Conservation (phyloP, 2,329 filamentous ascomycete species). For the Pseudocercospora vitis region DNA sequence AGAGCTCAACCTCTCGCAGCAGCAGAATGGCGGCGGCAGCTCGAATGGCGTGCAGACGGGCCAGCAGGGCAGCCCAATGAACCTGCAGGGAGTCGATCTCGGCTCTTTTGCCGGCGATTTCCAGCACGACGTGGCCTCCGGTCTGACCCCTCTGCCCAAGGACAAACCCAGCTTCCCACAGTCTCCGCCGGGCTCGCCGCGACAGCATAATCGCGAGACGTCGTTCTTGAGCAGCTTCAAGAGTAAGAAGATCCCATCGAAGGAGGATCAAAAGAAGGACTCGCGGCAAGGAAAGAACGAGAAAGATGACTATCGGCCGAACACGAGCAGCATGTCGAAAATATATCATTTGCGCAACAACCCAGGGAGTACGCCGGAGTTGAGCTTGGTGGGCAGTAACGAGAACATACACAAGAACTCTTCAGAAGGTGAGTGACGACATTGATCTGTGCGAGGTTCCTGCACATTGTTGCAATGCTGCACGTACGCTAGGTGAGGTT, state of each 20-base stretch:
- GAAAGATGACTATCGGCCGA: constrained; percentile 34
- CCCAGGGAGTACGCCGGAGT: constrained; percentile 51
- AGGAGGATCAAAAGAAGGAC: constrained; percentile 24
- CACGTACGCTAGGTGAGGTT: constrained; percentile 4
- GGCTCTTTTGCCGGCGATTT: constrained; percentile 39
- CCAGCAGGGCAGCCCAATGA: constrained; percentile 38
- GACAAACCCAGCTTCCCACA: constrained; percentile 28
- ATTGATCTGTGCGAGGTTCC: constrained; percentile 3
- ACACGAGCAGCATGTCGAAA: constrained; percentile 36
- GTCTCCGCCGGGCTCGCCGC: constrained; percentile 36
- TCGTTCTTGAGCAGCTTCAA: constrained; percentile 34
- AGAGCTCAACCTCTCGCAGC: constrained; percentile 34
- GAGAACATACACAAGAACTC: constrained; percentile 30
- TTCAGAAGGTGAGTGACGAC: constrained; percentile 32
- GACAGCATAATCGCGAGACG: constrained; percentile 27
- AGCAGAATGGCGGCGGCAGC: constrained; percentile 23
- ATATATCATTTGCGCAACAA: constrained; percentile 45
- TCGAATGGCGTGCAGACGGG: constrained; percentile 21
- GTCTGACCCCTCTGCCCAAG: constrained; percentile 25
- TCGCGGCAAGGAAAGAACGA: constrained; percentile 30
- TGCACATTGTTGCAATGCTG: background rate
- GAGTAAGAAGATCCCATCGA: constrained; percentile 23
- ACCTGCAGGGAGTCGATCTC: constrained; percentile 39
- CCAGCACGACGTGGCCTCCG: constrained; percentile 29
- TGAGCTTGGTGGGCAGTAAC: constrained; percentile 40